A percentile compares a stretch with the other conserved stretches of the same genome.
These are phyloP conservation scores for Sisymbrium altissimum DNA, from an alignment of 345 rosid species.

Conservation along the genomic window DNA sequence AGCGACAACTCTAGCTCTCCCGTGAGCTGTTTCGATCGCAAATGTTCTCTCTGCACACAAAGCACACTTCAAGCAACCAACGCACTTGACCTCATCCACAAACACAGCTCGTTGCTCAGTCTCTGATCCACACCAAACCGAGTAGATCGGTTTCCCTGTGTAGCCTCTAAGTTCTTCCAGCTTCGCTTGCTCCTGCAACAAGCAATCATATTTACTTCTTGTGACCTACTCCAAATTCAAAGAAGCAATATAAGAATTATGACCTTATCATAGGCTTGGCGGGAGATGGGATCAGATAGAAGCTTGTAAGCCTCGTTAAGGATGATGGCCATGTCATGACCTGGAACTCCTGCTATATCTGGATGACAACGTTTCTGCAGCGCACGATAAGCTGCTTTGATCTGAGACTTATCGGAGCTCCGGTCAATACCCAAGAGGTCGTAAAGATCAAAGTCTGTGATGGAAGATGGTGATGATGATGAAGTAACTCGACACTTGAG, in stretches of 20 bases:
- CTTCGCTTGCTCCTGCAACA: conserved; percentile 68
- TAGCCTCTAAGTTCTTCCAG: conserved; percentile 64
- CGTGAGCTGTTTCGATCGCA: conserved; percentile 68
- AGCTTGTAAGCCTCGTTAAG: conserved; percentile 75
- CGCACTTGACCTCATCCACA: conserved; percentile 88
- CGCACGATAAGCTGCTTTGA: conserved; percentile 66
- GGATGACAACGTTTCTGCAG: conserved; percentile 89
- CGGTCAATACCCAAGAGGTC: conserved; percentile 77
- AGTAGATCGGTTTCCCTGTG: conserved; percentile 72
- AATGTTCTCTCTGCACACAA: conserved; percentile 74
- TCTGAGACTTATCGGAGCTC: conserved; percentile 51
- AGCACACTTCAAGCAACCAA: conserved; percentile 94
- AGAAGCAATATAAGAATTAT: background rate
- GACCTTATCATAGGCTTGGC: conserved; percentile 81
- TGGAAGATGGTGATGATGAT: conserved; percentile 35
- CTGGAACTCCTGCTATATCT: conserved; percentile 67
- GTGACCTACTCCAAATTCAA: background rate
- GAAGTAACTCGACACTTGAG: conserved; percentile 43
- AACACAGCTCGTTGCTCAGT: conserved; percentile 74
- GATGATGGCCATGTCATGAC: conserved; percentile 90
- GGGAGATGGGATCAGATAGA: conserved; percentile 64
- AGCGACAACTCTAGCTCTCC: conserved; percentile 88
- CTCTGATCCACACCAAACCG: conserved; percentile 76
- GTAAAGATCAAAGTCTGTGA: conserved; percentile 72
- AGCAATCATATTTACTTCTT: background rate